These are phyloP conservation scores for Phanerochaete carnosa DNA, from an alignment of 768 basidiomycete species.

Conservation along the genomic window DNA sequence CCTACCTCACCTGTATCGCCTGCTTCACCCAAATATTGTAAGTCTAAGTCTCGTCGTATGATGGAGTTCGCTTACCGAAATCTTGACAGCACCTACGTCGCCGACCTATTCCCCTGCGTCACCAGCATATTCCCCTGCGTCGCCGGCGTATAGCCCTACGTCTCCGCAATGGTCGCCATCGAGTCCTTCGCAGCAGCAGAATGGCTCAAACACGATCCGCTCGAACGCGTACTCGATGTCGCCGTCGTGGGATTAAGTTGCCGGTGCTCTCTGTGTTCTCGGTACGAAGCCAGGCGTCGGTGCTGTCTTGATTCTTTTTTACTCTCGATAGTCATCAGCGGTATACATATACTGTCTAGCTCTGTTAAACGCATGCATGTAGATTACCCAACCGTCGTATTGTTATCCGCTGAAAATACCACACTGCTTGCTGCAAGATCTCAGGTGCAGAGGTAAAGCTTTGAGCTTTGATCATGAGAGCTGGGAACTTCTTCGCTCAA, in stretches of 20 bases:
- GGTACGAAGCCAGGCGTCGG: neutral
- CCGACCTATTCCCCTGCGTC: slow-evolving; percentile 87
- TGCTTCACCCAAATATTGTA: slow-evolving; percentile 90
- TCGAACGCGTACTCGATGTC: slow-evolving; percentile 43
- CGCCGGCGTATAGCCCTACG: slow-evolving; percentile 83
- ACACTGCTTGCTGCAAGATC: too few relatives aligned
- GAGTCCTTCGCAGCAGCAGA: slow-evolving; percentile 63
- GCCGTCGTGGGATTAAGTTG: slow-evolving; percentile 47
- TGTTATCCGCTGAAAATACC: neutral
- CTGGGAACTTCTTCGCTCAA: neutral
- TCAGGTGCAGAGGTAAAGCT: neutral
- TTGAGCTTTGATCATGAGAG: neutral
- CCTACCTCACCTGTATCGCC: slow-evolving; percentile 94
- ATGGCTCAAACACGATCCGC: slow-evolving; percentile 28
- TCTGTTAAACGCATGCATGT: slow-evolving; percentile 17
- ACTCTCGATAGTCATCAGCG: slow-evolving; percentile 10
- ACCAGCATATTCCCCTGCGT: slow-evolving; percentile 81
- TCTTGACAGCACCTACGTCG: slow-evolving; percentile 68
- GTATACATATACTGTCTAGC: slow-evolving; percentile 15
- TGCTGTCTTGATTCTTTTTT: slow-evolving; percentile 10
- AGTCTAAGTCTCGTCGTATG: slow-evolving; percentile 27
- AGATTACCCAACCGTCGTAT: slow-evolving; percentile 15
- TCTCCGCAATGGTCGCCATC: slow-evolving; percentile 84
- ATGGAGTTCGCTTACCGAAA: slow-evolving; percentile 9
- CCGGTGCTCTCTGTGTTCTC: neutral